Evolutionary conservation across 106 monocot genomes (phyloP).

Genomic region (Alisma plantagoaquatica): DNA sequence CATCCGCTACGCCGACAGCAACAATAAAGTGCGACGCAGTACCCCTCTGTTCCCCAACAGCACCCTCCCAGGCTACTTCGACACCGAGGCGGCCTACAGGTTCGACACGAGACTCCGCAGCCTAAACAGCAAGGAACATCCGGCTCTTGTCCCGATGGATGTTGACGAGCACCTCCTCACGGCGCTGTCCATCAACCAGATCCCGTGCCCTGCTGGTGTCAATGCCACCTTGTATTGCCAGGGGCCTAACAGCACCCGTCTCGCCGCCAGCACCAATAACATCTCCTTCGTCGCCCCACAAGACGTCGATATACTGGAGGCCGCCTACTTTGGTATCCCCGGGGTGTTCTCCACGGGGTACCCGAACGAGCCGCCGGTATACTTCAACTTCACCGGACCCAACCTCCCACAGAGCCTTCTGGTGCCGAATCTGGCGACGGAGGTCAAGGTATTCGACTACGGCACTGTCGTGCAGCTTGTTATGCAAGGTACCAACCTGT

Average conservation of each 20-base stretch:
- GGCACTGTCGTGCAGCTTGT: slow-evolving; percentile 36
- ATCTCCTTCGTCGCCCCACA: slow-evolving; percentile 24
- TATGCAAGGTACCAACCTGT: slow-evolving; percentile 43
- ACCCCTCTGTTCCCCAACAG: slow-evolving; percentile 6
- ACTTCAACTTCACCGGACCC: slow-evolving; percentile 29
- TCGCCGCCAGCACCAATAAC: slow-evolving; percentile 36
- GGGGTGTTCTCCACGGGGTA: slow-evolving; percentile 19
- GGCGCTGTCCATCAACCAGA: slow-evolving; percentile 26
- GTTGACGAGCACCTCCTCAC: slow-evolving; percentile 23
- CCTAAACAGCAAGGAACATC: slow-evolving; percentile 15
- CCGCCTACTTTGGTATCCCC: slow-evolving; percentile 14
- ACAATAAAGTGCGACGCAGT: no score
- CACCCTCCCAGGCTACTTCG: slow-evolving; percentile 19
- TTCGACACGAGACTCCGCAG: slow-evolving; percentile 28
- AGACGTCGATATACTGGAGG: slow-evolving; percentile 25
- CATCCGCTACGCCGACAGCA: slow-evolving; percentile 19
- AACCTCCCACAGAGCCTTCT: slow-evolving; percentile 6
- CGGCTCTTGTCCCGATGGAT: slow-evolving; percentile 20
- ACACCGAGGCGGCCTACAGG: slow-evolving; percentile 21
- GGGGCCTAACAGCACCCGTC: slow-evolving; percentile 13
- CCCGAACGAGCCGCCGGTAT: slow-evolving; percentile 23
- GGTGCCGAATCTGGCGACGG: slow-evolving; percentile 14
- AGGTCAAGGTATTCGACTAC: slow-evolving; percentile 48
- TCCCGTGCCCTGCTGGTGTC: not conserved
- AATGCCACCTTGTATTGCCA: slow-evolving; percentile 6